Conservation (phyloP, 2,329 filamentous ascomycete species). For the Fusarium hainanense region DNA sequence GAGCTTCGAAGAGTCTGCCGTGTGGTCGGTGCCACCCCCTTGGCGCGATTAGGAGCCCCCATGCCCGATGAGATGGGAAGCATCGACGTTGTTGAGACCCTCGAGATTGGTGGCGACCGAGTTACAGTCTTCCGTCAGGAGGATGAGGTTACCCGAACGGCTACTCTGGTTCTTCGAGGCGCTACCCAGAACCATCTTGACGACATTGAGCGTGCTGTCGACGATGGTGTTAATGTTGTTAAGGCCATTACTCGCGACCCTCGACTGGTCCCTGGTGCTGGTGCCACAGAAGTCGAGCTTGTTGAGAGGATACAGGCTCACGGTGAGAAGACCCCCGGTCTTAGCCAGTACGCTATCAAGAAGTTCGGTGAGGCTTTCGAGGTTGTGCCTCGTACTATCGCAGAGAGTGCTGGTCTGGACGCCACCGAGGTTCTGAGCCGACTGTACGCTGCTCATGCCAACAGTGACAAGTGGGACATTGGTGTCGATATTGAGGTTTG, state of each 20-base stretch:
- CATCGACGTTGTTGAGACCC: constrained; percentile 94
- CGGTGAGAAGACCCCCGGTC: constrained; percentile 90
- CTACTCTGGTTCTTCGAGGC: constrained; percentile 92
- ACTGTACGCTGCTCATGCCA: constrained; percentile 92
- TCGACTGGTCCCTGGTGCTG: constrained; percentile 90
- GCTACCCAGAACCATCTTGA: constrained; percentile 98
- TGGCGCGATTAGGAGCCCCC: constrained; percentile 92
- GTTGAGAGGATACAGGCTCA: constrained; percentile 91
- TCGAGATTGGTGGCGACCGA: constrained; percentile 96
- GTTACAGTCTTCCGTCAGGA: constrained; percentile 99
- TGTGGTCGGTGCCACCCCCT: constrained; percentile 95
- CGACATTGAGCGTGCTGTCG: constrained; percentile 94
- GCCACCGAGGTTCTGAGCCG: constrained; percentile 95
- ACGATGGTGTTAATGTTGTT: constrained; percentile 97
- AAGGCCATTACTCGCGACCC: constrained; percentile 97
- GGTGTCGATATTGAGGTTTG: constrained; percentile 90
- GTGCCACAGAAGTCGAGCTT: constrained; percentile 93
- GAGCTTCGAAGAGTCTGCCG: constrained; percentile 94
- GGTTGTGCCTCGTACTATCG: constrained; percentile 91
- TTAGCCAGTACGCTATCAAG: constrained; percentile 95
- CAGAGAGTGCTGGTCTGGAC: constrained; percentile 94
- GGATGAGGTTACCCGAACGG: constrained; percentile 88
- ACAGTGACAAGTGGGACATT: constrained; percentile 87
- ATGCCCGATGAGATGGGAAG: constrained; percentile 99
- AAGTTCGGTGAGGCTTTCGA: constrained; percentile 98